Base-by-base conservation (phyloP, 1,284 basidiomycete species). In the Baeospora myosura region DNA sequence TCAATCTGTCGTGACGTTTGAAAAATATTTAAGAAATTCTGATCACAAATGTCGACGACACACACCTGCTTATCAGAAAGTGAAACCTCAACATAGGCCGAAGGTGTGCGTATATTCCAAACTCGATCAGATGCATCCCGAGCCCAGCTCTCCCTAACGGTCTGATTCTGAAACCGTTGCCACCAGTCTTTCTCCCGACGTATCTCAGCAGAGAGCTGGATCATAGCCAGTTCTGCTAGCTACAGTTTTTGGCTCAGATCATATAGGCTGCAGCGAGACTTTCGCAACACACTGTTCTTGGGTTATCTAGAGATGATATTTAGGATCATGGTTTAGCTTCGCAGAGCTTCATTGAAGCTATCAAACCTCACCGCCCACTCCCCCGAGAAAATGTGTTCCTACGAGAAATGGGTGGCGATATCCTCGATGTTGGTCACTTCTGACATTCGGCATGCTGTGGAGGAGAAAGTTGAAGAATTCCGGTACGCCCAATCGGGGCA, bases 161-260 rank as follows among this genome's bases (percentile, higher is more conserved):
- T 47, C 17, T 50, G 47, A 38, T 67, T 51, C 20, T 52, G 47
- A 43, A 56, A 57, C n/a, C 46, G 38, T 17, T 46, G 56, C 67
- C 67, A 71, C 74, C 74, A 76, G 6, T 61, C 51, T 1, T 57
- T 49, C 35, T 57, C 60, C 11, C 60, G 57, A 12, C 73, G 62
- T 20, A 76, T 53, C 28, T 62, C 58, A 11, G 65, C 65, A 28
- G 74, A 76, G 38, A 69, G 57, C 32, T 63, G 56, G 22, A 60
- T 64, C 72, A 77, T 76, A 3, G 69, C 72, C 29, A 72, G 53
- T 40, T 76, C 74, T 23, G 57, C 52, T 2, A 76, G 58, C 72
- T 76, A 45, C 10, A 23, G 8, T 8, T 5, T 21, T 37, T 37
- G 32, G n/a, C 8, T 8, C n/a, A 33, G 32, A 33, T 7, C 12